Evolutionary conservation across 805 yeast genomes (phyloP).

Genomic region (Saturnispora kantuleensis): DNA sequence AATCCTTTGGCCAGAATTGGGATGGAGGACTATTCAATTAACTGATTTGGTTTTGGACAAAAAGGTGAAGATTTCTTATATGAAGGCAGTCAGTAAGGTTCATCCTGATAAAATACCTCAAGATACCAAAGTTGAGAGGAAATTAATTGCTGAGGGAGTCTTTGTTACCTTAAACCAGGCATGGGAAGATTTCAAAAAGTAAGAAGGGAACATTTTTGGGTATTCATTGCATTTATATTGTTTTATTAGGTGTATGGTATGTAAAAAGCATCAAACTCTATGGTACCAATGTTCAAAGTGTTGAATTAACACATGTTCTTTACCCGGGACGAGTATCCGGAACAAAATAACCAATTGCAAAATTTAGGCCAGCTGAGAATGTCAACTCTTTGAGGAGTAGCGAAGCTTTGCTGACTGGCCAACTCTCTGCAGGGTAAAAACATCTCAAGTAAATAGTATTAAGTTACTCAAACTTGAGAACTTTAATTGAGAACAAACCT

Average conservation of each 20-base stretch:
- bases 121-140: constrained; percentile 53
- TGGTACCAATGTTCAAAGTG: too few relatives aligned
- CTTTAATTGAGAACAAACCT: too few relatives aligned
- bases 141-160: constrained; percentile 79
- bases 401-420: too few relatives aligned
- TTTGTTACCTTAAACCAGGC: constrained; percentile 77
- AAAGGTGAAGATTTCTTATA: constrained; percentile 75
- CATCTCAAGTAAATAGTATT: too few relatives aligned
- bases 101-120: constrained; percentile 76
- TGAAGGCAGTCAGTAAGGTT: constrained; percentile 69
- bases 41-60: constrained; percentile 81
- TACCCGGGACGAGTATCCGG: too few relatives aligned
- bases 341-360: too few relatives aligned
- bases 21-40: constrained; percentile 58
- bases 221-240: background rate
- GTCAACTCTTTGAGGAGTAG: too few relatives aligned
- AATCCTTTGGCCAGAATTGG: constrained; percentile 56
- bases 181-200: constrained; percentile 70
- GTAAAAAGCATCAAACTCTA: too few relatives aligned
- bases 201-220: background rate
- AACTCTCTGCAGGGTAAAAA: too few relatives aligned
- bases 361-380: too few relatives aligned
- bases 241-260: background rate
- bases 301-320: too few relatives aligned
- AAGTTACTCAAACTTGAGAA: too few relatives aligned